Evolutionary conservation across 768 basidiomycete genomes (phyloP).

Genomic region (Termitomyces sp.): DNA sequence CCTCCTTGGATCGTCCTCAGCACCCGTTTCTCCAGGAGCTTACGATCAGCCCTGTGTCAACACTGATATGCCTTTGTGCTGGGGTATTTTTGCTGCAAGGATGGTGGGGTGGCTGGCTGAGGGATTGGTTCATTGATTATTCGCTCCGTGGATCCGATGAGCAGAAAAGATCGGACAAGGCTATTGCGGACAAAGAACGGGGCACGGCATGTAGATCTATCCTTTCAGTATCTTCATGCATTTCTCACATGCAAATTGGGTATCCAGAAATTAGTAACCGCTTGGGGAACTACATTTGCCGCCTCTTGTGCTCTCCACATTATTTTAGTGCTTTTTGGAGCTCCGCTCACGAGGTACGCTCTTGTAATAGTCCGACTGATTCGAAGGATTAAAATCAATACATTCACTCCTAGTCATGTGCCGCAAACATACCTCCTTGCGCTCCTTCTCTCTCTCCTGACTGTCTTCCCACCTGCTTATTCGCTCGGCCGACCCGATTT

Average conservation of each 20-base stretch:
- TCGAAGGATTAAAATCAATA: conserved; percentile 1
- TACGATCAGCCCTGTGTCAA: conserved; percentile 53
- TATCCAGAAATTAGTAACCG: conserved; percentile 43
- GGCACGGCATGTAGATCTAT: conserved; percentile 28
- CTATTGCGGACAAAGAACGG: conserved; percentile 29
- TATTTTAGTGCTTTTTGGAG: conserved; percentile 65
- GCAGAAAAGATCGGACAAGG: conserved; percentile 36
- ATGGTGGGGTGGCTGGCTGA: conserved; percentile 72
- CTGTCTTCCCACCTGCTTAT: conserved; percentile 63
- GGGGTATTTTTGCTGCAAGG: conserved; percentile 51
- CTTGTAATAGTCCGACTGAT: conserved; percentile 12
- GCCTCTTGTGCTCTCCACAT: conserved; percentile 41
- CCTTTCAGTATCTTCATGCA: not conserved
- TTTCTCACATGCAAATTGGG: not conserved
- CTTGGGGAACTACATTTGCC: conserved; percentile 46
- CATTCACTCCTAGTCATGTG: conserved; percentile 32
- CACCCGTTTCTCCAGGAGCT: conserved; percentile 62
- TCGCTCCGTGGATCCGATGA: conserved; percentile 33
- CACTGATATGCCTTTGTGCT: conserved; percentile 48
- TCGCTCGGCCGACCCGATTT: conserved; percentile 58
- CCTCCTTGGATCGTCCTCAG: conserved; percentile 60
- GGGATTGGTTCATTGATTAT: conserved; percentile 48
- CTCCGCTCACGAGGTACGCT: conserved; percentile 53
- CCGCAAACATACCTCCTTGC: conserved; percentile 64
- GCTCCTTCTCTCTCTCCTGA: conserved; percentile 60